Evolutionary conservation across 345 rosid genomes (phyloP), one percentile per base, ranked within the genome.

Genomic region (Pugionium dolabratum): DNA sequence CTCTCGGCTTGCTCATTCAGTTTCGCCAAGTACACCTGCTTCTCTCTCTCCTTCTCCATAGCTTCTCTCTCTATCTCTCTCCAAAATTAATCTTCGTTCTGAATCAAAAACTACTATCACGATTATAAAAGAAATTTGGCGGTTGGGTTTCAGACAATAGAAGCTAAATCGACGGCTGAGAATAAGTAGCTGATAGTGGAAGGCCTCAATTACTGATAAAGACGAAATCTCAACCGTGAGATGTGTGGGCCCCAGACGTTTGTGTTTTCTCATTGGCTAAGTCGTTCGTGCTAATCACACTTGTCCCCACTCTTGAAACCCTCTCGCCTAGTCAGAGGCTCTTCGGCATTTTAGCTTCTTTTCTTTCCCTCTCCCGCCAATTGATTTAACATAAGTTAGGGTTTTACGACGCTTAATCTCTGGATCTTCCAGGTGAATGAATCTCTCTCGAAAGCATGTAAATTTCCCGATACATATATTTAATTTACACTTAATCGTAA

Each of bases 1-100:
- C 96, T 76, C 81, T 86, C 96, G n/a, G 96, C 87, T 75, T 89
- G 93, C 83, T 89, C 93, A 2, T 88, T 86, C 26, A 89, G 87
- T 57, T 81, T 85, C 5, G 91, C 96, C 79, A 71, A 71, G 84
- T 89, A 89, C n/a, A 89, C 91, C 45, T 59, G 83, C 28, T 77
- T 83, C 84, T 79, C 86, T 37, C 96, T 85, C 73, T 85, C 93
- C 67, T 80, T 86, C 84, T 85, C 90, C 96, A 86, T 86, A 10
- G 57, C 57, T 47, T 50, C 62, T 55, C 35, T 72, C 42, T 55
- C 46, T 66, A n/a, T 55, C 66, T 46, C 42, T 35, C 52, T 54
- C 18, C 27, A 26, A 51, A 4, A 10, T 30, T 42, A 45, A 60
- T 41, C 59, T 69, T 40, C 2, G 59, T 40, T 58, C 62, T 70